phyloP scores from a whole-genome alignment of 768 basidiomycete species.

The Kwoniella newhampshirensis region DNA sequence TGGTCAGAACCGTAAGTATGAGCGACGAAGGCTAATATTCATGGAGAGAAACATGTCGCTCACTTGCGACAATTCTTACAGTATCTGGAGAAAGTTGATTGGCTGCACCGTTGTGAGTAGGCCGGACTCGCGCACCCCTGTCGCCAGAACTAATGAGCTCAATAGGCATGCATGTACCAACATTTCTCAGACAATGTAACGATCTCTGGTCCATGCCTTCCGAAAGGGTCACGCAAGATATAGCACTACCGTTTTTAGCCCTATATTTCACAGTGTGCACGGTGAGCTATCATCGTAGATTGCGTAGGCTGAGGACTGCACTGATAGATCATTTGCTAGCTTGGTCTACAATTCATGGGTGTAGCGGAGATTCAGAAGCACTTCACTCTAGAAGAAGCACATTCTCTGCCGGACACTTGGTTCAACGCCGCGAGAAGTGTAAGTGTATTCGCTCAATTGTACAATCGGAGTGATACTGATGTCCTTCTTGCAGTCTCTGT shows the following conservation, averaged over 20 bases:
- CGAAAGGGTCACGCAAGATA: slow-evolving; percentile 41
- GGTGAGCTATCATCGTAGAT: slow-evolving; percentile 31
- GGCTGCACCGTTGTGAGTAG: slow-evolving; percentile 52
- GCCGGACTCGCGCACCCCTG: background rate
- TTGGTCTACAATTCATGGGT: slow-evolving; percentile 53
- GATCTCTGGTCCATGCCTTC: slow-evolving; percentile 52
- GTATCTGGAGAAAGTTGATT: slow-evolving; percentile 52
- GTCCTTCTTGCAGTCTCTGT: slow-evolving; percentile 34
- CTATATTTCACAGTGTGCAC: slow-evolving; percentile 49
- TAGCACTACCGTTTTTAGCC: slow-evolving; percentile 50
- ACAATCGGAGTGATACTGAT: slow-evolving; percentile 3
- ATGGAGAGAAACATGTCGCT: background rate
- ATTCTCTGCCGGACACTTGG: slow-evolving; percentile 47
- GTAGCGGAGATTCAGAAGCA: slow-evolving; percentile 38
- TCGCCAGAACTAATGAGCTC: background rate
- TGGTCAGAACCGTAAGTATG: slow-evolving; percentile 45
- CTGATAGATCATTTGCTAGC: too few species aligned
- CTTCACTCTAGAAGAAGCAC: slow-evolving; percentile 48
- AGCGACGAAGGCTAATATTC: background rate
- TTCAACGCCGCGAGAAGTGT: slow-evolving; percentile 41
- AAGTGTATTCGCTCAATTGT: slow-evolving; percentile 3
- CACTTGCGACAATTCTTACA: slow-evolving; percentile 1
- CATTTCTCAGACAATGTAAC: slow-evolving; percentile 52
- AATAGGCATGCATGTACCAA: slow-evolving; percentile 50
- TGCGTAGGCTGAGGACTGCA: too few species aligned